Base-by-base conservation (phyloP, 352 stramenopile genomes). In the Phytophthora pseudosyringae region DNA sequence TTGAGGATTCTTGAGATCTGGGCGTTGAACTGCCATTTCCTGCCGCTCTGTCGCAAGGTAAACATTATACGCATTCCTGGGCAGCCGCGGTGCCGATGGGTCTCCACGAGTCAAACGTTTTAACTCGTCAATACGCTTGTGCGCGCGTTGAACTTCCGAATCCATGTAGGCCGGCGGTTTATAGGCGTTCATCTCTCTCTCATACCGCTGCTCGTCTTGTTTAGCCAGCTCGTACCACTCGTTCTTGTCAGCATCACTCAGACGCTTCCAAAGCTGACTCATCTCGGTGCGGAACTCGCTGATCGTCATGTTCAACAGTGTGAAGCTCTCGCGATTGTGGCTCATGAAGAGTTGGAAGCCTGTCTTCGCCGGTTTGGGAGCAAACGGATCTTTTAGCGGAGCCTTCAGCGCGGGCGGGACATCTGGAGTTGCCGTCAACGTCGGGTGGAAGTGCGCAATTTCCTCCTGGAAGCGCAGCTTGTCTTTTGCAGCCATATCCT, bases 271-370 rank as follows among this genome's bases (percentile, higher is more conserved):
- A 9, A 88, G 38, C 35, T 72, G 58, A 33, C 77, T 76, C 73
- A 88, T 88, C 49, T 89, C 82, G 18, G 72, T 62, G 15, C 67
- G 75, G 35, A 89, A 86, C 46, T 80, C 78, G 21, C 86, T 83
- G 33, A 82, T 65, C 21, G 80, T 76, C 68, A 88, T 81, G 39
- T 76, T 73, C 10, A 85, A 49, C 11, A 87, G 71, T 36, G 69
- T 60, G 26, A 90, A 81, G 32, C 69, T 85, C 58, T 85, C 75
- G 13, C 75, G 76, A 26, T 89, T 81, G 52, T 85, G 73, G 25
- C 59, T 71, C 52, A 91, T 67, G 46, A 91, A 89, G 15, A 88
- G 61, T 41, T 89, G 80, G 35, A 91, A 91, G 18, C 63, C 78
- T n/a, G 78, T 80, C 49, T 78, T 77, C 4, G 80, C 70, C 5